phyloP scores from a whole-genome alignment of 306 rosid species.

The Senna tora region DNA sequence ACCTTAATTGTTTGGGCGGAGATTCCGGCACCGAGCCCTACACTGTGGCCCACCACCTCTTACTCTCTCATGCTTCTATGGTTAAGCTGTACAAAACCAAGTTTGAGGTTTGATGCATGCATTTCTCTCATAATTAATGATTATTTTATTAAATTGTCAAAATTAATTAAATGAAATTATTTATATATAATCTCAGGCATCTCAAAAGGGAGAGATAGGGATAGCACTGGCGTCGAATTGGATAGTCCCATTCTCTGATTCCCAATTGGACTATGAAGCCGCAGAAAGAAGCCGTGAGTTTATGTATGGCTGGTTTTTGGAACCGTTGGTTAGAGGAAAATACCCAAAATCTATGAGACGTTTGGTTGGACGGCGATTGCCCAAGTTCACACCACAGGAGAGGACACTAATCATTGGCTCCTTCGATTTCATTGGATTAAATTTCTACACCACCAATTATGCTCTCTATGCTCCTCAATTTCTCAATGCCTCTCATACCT shows the following conservation, averaged over 20 bases:
- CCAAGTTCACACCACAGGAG: constrained; percentile 49
- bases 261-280: constrained; percentile 37
- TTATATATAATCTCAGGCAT: too few relatives aligned
- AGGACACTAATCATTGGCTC: constrained; percentile 48
- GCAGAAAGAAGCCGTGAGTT: constrained; percentile 50
- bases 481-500: constrained; percentile 34
- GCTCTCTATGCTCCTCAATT: constrained; percentile 38
- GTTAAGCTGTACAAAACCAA: too few relatives aligned
- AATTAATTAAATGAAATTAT: too few relatives aligned
- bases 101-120: too few relatives aligned
- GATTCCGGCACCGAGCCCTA: too few relatives aligned
- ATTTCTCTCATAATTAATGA: too few relatives aligned
- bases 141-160: too few relatives aligned
- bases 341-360: constrained; percentile 63
- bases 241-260: constrained; percentile 41
- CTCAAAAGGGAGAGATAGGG: constrained; percentile 60
- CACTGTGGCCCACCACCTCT: too few relatives aligned
- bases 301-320: constrained; percentile 60
- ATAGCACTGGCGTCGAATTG: constrained; percentile 46
- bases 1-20: too few relatives aligned
- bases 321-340: constrained; percentile 58
- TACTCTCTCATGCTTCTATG: too few relatives aligned
- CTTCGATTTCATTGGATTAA: constrained; percentile 67
- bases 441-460: constrained; percentile 57
- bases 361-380: constrained; percentile 50